Evolutionary conservation across 495 filamentous ascomycete genomes (phyloP).

Genomic region (Echria macrotheca): DNA sequence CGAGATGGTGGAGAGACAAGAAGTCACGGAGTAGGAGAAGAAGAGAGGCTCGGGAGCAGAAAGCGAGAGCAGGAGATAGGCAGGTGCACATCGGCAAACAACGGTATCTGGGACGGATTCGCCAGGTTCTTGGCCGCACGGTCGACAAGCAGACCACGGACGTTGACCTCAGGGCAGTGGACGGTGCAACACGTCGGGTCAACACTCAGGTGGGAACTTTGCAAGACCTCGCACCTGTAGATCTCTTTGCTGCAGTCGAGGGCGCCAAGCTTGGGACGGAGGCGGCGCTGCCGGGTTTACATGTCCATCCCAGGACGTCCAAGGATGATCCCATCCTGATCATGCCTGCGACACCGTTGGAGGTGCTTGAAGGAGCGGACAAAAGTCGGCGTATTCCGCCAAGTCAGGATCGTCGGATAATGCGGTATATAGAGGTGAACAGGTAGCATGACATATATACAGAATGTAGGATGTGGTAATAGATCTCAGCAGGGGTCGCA

Average conservation of each 20-base stretch:
- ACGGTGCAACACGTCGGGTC: neutral
- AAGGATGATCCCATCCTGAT: slow-evolving; percentile 1
- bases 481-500: too few relatives aligned
- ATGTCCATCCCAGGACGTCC: slow-evolving; percentile 1
- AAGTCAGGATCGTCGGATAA: neutral
- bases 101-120: too few relatives aligned
- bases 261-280: neutral
- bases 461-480: too few relatives aligned
- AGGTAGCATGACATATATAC: neutral
- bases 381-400: too few relatives aligned
- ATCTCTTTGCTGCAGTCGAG: neutral
- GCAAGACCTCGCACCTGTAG: neutral
- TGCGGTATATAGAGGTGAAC: neutral
- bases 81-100: neutral
- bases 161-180: too few relatives aligned
- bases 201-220: neutral
- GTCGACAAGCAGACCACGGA: too few relatives aligned
- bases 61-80: neutral
- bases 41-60: neutral
- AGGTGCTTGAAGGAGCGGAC: neutral
- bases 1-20: neutral
- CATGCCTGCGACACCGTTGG: too few relatives aligned
- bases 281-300: neutral
- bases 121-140: too few relatives aligned
- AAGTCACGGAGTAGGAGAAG: neutral